Evolutionary conservation across 2,329 filamentous ascomycete genomes (phyloP).

Genomic region (Ceratocystis colombiana): DNA sequence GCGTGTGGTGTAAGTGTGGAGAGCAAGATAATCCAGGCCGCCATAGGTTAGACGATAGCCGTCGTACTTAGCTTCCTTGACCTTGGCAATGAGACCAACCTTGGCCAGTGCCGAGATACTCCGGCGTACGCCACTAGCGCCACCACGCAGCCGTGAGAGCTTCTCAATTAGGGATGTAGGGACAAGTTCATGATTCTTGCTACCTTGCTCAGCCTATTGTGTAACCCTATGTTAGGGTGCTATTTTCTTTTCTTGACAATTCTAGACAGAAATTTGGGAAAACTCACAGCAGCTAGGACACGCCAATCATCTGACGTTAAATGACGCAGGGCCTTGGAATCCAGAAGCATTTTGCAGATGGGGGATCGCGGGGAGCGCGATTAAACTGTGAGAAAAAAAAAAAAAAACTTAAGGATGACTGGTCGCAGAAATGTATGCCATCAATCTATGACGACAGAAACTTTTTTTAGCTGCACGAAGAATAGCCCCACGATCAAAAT

Average conservation of each 20-base stretch:
- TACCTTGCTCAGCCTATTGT: slow-evolving; percentile 75
- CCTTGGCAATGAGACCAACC: slow-evolving; percentile 75
- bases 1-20: slow-evolving; percentile 75
- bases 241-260: not conserved
- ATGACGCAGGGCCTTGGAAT: slow-evolving; percentile 88
- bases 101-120: slow-evolving; percentile 89
- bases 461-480: slow-evolving; percentile 11
- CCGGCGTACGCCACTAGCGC: slow-evolving; percentile 67
- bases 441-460: slow-evolving; percentile 22
- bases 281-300: slow-evolving; percentile 75
- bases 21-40: slow-evolving; percentile 91
- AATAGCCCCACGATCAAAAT: slow-evolving; percentile 21
- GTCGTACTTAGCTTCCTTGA: slow-evolving; percentile 95
- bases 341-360: slow-evolving; percentile 67
- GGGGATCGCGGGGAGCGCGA: not conserved
- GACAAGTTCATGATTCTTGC: slow-evolving; percentile 93
- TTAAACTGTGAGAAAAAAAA: not conserved
- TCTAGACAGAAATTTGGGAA: slow-evolving; percentile 11
- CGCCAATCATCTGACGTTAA: slow-evolving; percentile 89
- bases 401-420: not conserved
- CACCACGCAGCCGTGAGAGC: slow-evolving; percentile 69
- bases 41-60: slow-evolving; percentile 95
- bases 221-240: slow-evolving; percentile 25
- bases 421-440: not conserved
- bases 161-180: slow-evolving; percentile 81